phyloP scores from a whole-genome alignment of 2,329 filamentous ascomycete genomes.

The Fusarium sp. region DNA sequence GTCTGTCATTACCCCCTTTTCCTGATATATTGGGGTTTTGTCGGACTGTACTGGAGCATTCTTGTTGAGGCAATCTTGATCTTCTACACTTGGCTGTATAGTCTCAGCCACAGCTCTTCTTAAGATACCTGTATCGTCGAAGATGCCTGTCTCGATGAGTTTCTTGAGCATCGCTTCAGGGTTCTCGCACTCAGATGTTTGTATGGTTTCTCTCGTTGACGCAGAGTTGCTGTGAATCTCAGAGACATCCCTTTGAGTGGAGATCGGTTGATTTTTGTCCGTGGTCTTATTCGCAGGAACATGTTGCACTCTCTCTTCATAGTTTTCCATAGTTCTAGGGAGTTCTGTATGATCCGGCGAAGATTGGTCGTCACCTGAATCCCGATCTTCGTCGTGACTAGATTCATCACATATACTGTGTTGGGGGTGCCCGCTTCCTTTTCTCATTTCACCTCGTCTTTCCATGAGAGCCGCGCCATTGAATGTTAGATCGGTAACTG shows the following conservation, averaged over 20 bases:
- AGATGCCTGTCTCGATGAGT: constrained; percentile 39
- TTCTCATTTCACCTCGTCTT: constrained; percentile 5
- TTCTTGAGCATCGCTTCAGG: constrained; percentile 15
- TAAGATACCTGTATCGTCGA: constrained; percentile 25
- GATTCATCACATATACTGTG: not conserved
- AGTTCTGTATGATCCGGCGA: not conserved
- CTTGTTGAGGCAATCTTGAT: not conserved
- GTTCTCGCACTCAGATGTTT: not conserved
- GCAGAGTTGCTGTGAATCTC: not conserved
- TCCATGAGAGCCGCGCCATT: constrained; percentile 62
- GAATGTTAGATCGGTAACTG: constrained; percentile 65
- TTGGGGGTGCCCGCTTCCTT: constrained; percentile 14
- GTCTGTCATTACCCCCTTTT: constrained; percentile 40
- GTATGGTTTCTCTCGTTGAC: not conserved
- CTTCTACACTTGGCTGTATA: not conserved
- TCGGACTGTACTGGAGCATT: not conserved
- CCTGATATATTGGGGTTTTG: constrained; percentile 21
- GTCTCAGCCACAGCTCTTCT: not conserved
- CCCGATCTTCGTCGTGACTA: not conserved
- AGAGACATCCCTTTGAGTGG: not conserved
- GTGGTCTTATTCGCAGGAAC: not conserved
- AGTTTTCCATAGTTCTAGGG: not conserved
- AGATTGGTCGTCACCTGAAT: not conserved
- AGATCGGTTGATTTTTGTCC: not conserved
- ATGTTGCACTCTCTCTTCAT: not conserved